Base-by-base conservation (phyloP, 306 rosid genomes). In the Dryas alaskensis region DNA sequence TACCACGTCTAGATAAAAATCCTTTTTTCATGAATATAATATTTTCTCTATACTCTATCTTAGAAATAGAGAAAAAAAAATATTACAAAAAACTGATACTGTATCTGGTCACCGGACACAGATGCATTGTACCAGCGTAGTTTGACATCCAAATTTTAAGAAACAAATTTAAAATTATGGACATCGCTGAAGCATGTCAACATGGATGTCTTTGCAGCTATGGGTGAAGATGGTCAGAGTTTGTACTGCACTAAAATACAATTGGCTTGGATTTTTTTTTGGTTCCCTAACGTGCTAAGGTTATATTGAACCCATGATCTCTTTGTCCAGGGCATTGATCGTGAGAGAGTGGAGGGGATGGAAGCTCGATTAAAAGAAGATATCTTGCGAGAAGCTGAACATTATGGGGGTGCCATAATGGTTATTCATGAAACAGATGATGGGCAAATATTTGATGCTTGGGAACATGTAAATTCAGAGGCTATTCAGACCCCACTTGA, bases 281-380 rank as follows among this genome's bases (percentile, higher is more conserved):
- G 25, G 22, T 72, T 60, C 74, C 62, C 39, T 60, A 19, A 52
- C 39, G 22, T 8, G 17, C 31, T 61, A 13, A 39, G 19, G 11
- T 61, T 37, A 14, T 37, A 39, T 25, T 48, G 8, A 39, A 62
- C 22, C 48, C 54, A 40, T 54, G 50, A 73, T 76, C 67, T 76
- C 47, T 71, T 73, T 53, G 79, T 86, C 53, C 84, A 92, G 98
- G 98, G 98, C 39, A 92, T 92, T 81, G 96, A 78, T 76, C 86
- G 98, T 69, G 89, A 88, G 77, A 83, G 98, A 77, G 93, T 92
- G 65, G 98, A 92, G 90, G 85, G 91, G 69, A 92, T 92, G 98
- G 98, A 92, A 78, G 92, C 93, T 53, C 92, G 98, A 17, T 69
- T 92, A 55, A 92, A 92, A 79, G 93, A 86, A 84, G 98, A 92